Conservation (phyloP, 2,329 filamentous ascomycete species). For the Uncinocarpus reesii region DNA sequence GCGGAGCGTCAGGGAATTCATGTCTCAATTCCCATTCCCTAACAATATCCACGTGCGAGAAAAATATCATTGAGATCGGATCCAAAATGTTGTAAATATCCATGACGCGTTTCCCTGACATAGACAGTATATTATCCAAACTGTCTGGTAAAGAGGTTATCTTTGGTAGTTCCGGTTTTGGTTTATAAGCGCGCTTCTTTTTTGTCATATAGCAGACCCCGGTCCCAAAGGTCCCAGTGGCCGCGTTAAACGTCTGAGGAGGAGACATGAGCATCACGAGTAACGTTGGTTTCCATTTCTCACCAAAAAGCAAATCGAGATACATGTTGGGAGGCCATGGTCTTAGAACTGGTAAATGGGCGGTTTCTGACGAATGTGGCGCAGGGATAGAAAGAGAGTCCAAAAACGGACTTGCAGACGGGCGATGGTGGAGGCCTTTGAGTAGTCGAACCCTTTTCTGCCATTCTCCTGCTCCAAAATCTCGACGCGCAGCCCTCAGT, state of each 20-base stretch:
- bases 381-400: constrained; percentile 9
- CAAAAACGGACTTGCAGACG: constrained; percentile 8
- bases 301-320: constrained; percentile 1
- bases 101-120: constrained; percentile 15
- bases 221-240: constrained; percentile 2
- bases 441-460: constrained; percentile 1
- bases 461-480: not conserved
- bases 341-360: not conserved
- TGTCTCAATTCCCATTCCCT: constrained; percentile 31
- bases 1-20: constrained; percentile 23
- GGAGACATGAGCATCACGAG: constrained; percentile 31
- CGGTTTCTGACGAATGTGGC: not conserved
- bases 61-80: constrained; percentile 22
- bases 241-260: constrained; percentile 30
- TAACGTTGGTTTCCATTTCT: constrained; percentile 6
- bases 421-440: constrained; percentile 6
- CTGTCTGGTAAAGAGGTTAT: constrained; percentile 6
- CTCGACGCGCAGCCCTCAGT: not conserved
- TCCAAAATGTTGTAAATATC: constrained; percentile 20
- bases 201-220: not conserved
- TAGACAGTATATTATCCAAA: constrained; percentile 26
- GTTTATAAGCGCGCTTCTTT: constrained; percentile 16
- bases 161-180: not conserved
- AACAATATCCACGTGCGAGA: constrained; percentile 26
- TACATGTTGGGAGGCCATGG: not conserved